These are phyloP conservation scores for Sanchytrium tribonematis DNA, from an alignment of 371 early-diverging fungal genomes.

Conservation along the genomic window DNA sequence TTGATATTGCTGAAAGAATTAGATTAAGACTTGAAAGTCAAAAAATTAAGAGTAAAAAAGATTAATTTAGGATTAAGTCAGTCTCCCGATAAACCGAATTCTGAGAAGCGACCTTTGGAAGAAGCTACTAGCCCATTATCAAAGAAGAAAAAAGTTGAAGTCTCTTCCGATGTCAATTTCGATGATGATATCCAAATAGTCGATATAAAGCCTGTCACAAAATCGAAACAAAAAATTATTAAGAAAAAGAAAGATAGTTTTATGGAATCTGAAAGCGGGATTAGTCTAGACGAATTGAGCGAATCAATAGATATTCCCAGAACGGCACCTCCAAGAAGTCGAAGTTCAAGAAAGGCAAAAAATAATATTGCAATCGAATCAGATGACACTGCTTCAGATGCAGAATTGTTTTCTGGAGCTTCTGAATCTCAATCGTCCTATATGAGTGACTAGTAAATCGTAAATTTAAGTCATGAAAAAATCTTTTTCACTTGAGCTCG, in stretches of 20 bases:
- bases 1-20: neutral
- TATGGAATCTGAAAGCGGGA: neutral
- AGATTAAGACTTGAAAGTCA: neutral
- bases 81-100: neutral
- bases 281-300: no score
- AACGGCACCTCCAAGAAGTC: no score
- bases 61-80: neutral
- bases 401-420: no score
- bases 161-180: neutral
- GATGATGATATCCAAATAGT: neutral
- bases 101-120: neutral
- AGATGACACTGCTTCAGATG: no score
- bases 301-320: no score
- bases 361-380: no score
- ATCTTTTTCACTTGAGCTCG: no score
- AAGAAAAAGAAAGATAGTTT: neutral
- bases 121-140: neutral
- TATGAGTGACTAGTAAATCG: no score
- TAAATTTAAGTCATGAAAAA: no score
- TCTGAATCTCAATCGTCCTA: no score
- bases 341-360: no score
- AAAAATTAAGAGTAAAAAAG: neutral
- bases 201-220: neutral
- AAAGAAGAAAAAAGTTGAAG: neutral
- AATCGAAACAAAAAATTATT: neutral